A percentile compares a stretch with the other conserved stretches of the same genome.
Conservation (phyloP, 352 stramenopile genomes). For the Globisporangium paddicum region DNA sequence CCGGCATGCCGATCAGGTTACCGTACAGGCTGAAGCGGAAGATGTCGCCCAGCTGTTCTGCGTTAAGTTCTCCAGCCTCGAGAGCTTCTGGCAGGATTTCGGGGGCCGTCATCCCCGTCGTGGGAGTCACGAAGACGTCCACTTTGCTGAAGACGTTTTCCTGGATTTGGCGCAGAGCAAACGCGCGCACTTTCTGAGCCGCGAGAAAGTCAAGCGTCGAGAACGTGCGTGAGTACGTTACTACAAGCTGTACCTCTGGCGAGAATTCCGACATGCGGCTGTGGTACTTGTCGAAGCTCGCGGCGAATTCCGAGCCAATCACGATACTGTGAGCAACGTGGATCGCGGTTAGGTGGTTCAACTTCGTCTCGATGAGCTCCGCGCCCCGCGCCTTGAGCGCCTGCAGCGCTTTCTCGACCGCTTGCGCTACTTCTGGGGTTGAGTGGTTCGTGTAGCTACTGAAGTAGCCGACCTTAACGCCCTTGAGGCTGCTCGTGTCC, state of each 20-base stretch:
- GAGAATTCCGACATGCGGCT: constrained; percentile 50
- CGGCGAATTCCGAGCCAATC: constrained; percentile 77
- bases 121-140: constrained; percentile 87
- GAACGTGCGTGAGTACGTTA: constrained; percentile 65
- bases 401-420: constrained; percentile 42
- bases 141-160: constrained; percentile 77
- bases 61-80: constrained; percentile 51
- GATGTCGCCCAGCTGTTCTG: constrained; percentile 44
- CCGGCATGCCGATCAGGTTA: constrained; percentile 86
- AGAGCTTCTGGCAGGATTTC: constrained; percentile 49
- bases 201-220: constrained; percentile 78
- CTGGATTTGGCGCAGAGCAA: constrained; percentile 69
- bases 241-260: constrained; percentile 64
- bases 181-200: constrained; percentile 81
- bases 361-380: constrained; percentile 63
- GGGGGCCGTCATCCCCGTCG: constrained; percentile 72
- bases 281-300: constrained; percentile 66
- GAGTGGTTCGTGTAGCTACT: constrained; percentile 69
- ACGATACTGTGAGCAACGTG: constrained; percentile 78
- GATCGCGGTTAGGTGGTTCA: constrained; percentile 78
- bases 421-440: constrained; percentile 43
- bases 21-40: constrained; percentile 83
- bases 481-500: constrained; percentile 44
- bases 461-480: constrained; percentile 80
- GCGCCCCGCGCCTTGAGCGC: constrained; percentile 55